Conservation (phyloP, 2,329 filamentous ascomycete species). For the Pseudocercospora fuligena region DNA sequence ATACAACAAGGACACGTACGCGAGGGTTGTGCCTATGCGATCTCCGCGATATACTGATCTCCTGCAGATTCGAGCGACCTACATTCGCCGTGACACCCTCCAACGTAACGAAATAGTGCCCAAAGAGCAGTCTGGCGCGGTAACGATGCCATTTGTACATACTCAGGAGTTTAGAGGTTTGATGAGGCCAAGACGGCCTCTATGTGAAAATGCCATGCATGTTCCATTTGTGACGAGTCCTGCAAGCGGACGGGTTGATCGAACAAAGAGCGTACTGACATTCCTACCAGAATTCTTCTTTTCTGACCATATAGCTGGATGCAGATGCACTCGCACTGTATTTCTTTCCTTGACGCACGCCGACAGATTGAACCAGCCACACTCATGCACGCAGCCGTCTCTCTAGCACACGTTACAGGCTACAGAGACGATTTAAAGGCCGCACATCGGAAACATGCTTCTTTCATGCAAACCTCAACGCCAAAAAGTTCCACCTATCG, state of each 20-base stretch:
- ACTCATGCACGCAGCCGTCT: neutral
- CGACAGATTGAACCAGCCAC: neutral
- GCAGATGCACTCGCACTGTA: neutral
- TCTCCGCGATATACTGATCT: slow-evolving; percentile 15
- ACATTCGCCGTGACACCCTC: slow-evolving; percentile 75
- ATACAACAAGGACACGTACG: slow-evolving; percentile 87
- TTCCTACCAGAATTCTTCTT: neutral
- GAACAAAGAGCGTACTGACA: neutral
- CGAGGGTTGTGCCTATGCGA: slow-evolving; percentile 17
- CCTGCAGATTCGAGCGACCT: slow-evolving; percentile 74
- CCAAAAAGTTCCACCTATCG: neutral
- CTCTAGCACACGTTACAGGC: neutral
- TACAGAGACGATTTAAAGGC: neutral
- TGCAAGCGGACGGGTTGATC: neutral
- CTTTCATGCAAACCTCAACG: neutral
- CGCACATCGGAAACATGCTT: neutral
- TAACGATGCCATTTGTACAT: slow-evolving; percentile 16
- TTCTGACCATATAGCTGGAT: neutral
- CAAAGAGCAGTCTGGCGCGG: neutral
- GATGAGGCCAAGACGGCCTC: neutral
- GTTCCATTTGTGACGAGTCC: neutral
- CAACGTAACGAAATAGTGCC: slow-evolving; percentile 59
- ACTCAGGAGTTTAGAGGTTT: slow-evolving; percentile 8
- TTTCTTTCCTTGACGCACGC: neutral
- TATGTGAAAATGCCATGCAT: slow-evolving; percentile 9